Percentiles rank a stretch among this genome's conserved stretches.
Evolutionary conservation across 148 eudicot genomes (phyloP).

Genomic region (Camellia granthamiana): DNA sequence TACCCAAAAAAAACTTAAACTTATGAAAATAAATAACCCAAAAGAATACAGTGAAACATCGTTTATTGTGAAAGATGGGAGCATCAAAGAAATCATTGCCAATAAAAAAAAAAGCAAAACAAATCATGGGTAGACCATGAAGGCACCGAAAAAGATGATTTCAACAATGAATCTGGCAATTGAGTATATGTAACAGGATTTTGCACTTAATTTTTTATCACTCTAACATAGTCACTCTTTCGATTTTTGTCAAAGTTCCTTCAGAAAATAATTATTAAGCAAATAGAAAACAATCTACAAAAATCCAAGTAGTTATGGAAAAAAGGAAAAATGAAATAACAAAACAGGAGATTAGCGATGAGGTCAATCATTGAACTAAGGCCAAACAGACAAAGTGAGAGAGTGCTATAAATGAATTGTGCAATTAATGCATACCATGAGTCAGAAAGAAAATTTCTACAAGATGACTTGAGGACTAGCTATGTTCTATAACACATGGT

Average conservation of each 20-base stretch:
- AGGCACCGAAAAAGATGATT: not conserved
- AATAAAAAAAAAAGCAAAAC: not conserved
- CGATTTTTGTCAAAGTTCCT: not conserved
- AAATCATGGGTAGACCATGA: not conserved
- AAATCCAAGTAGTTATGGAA: not conserved
- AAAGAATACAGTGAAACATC: not conserved
- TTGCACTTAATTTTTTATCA: not conserved
- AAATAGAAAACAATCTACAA: not conserved
- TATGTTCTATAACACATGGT: too few species aligned
- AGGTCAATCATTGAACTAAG: too few species aligned
- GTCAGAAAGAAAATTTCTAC: too few species aligned
- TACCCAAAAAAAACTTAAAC: not conserved
- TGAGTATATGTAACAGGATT: not conserved
- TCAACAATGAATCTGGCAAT: not conserved
- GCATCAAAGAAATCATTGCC: not conserved
- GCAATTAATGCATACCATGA: too few species aligned
- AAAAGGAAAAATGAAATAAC: not conserved
- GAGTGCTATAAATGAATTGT: too few species aligned
- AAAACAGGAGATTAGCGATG: too few species aligned
- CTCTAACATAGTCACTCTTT: not conserved
- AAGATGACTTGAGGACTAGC: too few species aligned
- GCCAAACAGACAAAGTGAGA: too few species aligned
- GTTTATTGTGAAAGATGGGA: not conserved
- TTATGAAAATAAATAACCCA: not conserved
- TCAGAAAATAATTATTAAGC: not conserved